phyloP scores from a whole-genome alignment of 164 flowering plant genomes.

The Paratinospora sagittata region DNA sequence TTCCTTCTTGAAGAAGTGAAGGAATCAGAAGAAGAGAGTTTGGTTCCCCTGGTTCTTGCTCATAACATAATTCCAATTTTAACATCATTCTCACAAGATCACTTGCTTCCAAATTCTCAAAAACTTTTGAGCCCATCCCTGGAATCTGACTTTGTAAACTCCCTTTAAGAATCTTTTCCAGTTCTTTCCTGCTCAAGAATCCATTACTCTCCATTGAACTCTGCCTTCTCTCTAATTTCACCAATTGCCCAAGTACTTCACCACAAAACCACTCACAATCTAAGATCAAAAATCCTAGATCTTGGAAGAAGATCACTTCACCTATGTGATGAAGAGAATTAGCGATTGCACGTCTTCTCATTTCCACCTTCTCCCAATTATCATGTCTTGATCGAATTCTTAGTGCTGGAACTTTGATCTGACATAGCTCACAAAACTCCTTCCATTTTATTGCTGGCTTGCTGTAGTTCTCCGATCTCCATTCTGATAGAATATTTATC shows the following conservation, averaged over 20 bases:
- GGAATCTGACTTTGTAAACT: slow-evolving; percentile 65
- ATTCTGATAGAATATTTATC: slow-evolving; percentile 46
- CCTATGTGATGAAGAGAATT: slow-evolving; percentile 74
- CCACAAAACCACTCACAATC: slow-evolving; percentile 89
- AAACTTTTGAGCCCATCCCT: slow-evolving; percentile 61
- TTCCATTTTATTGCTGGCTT: slow-evolving; percentile 83
- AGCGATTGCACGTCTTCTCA: slow-evolving; percentile 64
- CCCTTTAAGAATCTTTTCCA: slow-evolving; percentile 71
- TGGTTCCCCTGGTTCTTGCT: slow-evolving; percentile 65
- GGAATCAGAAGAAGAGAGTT: slow-evolving; percentile 69
- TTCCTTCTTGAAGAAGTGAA: slow-evolving; percentile 72
- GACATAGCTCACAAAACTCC: slow-evolving; percentile 79
- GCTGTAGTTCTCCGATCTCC: slow-evolving; percentile 71
- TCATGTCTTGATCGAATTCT: slow-evolving; percentile 65
- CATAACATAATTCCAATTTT: slow-evolving; percentile 75
- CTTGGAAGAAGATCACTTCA: slow-evolving; percentile 72
- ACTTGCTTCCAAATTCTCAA: slow-evolving; percentile 62
- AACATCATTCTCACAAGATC: slow-evolving; percentile 90
- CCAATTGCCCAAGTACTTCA: slow-evolving; percentile 63
- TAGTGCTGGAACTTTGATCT: slow-evolving; percentile 54
- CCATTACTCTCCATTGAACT: slow-evolving; percentile 46
- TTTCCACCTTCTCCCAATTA: slow-evolving; percentile 58
- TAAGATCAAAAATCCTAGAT: slow-evolving; percentile 60
- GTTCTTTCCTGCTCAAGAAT: slow-evolving; percentile 61
- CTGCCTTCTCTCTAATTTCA: slow-evolving; percentile 49